Percentiles rank a stretch among this genome's conserved stretches.
These are phyloP conservation scores for Talaromyces sp. DNA, from an alignment of 2,329 filamentous ascomycete species.

Conservation along the genomic window DNA sequence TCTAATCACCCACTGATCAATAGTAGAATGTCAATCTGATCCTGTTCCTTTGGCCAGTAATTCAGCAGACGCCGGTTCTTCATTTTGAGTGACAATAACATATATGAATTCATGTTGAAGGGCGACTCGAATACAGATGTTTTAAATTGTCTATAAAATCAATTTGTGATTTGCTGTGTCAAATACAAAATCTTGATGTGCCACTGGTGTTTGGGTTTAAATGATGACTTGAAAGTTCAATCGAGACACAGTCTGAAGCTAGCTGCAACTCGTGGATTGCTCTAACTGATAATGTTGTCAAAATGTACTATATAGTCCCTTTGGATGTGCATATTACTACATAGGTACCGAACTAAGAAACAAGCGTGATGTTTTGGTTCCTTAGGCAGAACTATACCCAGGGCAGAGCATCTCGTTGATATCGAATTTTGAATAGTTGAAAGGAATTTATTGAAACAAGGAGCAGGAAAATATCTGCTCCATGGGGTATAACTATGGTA, in stretches of 20 bases:
- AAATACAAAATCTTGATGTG: background rate
- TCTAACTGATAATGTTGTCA: too few relatives aligned
- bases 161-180: background rate
- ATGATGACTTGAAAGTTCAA: constrained; percentile 22
- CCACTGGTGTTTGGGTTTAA: too few relatives aligned
- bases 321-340: constrained; percentile 15
- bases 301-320: too few relatives aligned
- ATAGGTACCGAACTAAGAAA: too few relatives aligned
- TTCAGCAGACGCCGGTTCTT: constrained; percentile 6
- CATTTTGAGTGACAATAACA: constrained; percentile 4
- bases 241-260: constrained; percentile 19
- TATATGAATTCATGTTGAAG: constrained; percentile 15
- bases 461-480: background rate
- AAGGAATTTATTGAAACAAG: background rate
- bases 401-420: too few relatives aligned
- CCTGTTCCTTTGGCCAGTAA: constrained; percentile 11
- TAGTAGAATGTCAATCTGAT: constrained; percentile 13
- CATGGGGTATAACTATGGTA: constrained; percentile 3
- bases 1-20: constrained; percentile 7
- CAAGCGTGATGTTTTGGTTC: too few relatives aligned
- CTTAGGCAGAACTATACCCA: too few relatives aligned
- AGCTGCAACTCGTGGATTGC: constrained; percentile 21
- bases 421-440: too few relatives aligned
- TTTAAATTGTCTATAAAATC: constrained; percentile 20
- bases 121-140: constrained; percentile 17